Percentiles rank a stretch among this genome's conserved stretches.
These are phyloP conservation scores for Stachybotrys elegans DNA, from an alignment of 2,329 filamentous ascomycete genomes.

Conservation along the genomic window DNA sequence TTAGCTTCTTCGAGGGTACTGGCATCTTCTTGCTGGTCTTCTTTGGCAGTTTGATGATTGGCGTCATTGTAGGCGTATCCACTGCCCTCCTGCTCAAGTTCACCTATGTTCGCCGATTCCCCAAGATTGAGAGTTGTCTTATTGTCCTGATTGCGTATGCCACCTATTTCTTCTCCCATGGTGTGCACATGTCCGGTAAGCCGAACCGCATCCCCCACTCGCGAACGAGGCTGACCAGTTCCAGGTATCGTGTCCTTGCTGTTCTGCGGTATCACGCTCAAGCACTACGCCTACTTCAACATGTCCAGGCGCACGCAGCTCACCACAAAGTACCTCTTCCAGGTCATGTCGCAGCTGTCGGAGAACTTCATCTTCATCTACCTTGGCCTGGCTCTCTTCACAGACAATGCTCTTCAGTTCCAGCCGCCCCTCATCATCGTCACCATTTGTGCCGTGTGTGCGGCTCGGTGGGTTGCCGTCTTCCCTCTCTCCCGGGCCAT, in stretches of 20 bases:
- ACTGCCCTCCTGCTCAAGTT: constrained; percentile 91
- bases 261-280: constrained; percentile 96
- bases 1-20: constrained; percentile 85
- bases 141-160: constrained; percentile 93
- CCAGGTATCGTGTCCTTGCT: constrained; percentile 89
- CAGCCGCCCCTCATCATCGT: constrained; percentile 95
- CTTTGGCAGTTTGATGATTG: constrained; percentile 88
- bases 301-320: constrained; percentile 97
- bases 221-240: neutral
- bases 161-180: constrained; percentile 97
- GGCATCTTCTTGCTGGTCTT: constrained; percentile 95
- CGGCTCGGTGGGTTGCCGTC: constrained; percentile 87
- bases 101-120: constrained; percentile 85
- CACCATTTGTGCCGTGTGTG: constrained; percentile 85
- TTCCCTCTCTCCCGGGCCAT: constrained; percentile 87
- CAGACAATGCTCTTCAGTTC: constrained; percentile 80
- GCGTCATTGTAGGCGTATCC: constrained; percentile 77
- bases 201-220: constrained; percentile 5
- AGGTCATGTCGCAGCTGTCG: constrained; percentile 87
- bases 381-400: constrained; percentile 89
- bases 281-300: constrained; percentile 99
- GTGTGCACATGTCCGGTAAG: constrained; percentile 90
- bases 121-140: constrained; percentile 94
- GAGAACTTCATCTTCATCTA: constrained; percentile 99
- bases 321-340: constrained; percentile 96